Percentiles rank a stretch among this genome's conserved stretches.
phyloP scores from a whole-genome alignment of 164 flowering plant genomes.

The Umbilicus rupestris region DNA sequence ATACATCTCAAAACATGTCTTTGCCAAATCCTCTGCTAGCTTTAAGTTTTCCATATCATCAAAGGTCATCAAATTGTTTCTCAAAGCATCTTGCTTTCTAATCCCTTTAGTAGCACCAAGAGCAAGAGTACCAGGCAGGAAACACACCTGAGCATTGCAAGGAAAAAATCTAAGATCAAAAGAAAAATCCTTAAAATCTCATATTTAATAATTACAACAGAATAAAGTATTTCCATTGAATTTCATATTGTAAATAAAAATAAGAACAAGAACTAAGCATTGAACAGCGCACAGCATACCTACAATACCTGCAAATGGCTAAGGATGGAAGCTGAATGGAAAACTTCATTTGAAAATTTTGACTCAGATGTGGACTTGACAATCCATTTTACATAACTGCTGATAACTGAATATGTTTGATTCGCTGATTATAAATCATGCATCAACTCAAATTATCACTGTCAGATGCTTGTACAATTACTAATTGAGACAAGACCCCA shows the following conservation, averaged over 20 bases:
- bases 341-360: neutral
- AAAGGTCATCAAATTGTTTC: constrained; percentile 49
- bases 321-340: neutral
- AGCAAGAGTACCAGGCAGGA: constrained; percentile 93
- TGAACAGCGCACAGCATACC: neutral
- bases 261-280: neutral
- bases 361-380: neutral
- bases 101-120: constrained; percentile 96
- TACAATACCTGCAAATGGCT: neutral
- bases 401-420: too few species aligned
- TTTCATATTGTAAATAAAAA: neutral
- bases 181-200: neutral
- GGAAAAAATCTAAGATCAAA: neutral
- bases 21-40: constrained; percentile 88
- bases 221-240: neutral
- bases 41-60: constrained; percentile 85
- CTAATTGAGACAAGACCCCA: neutral
- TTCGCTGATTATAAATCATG: neutral
- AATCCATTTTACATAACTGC: too few species aligned
- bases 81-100: constrained; percentile 69
- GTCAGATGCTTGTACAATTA: neutral
- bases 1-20: constrained; percentile 90
- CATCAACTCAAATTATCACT: neutral
- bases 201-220: neutral
- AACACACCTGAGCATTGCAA: constrained; percentile 63